Conservation (phyloP, 208 protist species). For the Acanthamoeba royreba region DNA sequence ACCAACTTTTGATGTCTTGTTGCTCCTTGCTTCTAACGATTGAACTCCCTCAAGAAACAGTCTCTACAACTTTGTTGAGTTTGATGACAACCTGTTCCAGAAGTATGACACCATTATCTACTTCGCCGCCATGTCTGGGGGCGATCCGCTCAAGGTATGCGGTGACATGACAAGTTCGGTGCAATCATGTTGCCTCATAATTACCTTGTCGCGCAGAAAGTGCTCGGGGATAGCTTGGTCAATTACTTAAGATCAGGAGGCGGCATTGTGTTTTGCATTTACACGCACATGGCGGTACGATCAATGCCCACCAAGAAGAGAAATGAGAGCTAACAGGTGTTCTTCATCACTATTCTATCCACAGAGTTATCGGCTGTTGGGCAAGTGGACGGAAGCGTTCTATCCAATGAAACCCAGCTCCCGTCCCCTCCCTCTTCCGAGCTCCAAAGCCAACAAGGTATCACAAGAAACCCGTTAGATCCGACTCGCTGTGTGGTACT, state of each 20-base stretch:
- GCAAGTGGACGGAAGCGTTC: background rate
- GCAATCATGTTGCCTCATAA: background rate
- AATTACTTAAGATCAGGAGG: background rate
- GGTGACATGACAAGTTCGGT: no score
- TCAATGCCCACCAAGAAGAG: background rate
- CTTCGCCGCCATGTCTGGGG: background rate
- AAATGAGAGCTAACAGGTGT: no score
- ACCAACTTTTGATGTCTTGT: no score
- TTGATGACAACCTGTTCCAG: background rate
- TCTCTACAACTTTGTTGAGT: background rate
- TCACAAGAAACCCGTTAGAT: no score
- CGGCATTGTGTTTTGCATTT: background rate
- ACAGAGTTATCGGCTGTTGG: background rate
- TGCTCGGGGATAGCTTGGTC: background rate
- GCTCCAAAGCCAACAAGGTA: background rate
- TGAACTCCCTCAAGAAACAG: no score
- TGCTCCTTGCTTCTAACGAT: no score
- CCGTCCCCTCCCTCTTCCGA: background rate
- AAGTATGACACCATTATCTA: constrained; percentile 12
- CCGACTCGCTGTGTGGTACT: background rate
- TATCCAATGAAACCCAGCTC: background rate
- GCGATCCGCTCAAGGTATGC: background rate
- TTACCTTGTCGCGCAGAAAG: background rate
- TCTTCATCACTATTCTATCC: no score
- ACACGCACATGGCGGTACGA: background rate